phyloP scores from a whole-genome alignment of 495 filamentous ascomycete species.

The Margaritispora aquatica region DNA sequence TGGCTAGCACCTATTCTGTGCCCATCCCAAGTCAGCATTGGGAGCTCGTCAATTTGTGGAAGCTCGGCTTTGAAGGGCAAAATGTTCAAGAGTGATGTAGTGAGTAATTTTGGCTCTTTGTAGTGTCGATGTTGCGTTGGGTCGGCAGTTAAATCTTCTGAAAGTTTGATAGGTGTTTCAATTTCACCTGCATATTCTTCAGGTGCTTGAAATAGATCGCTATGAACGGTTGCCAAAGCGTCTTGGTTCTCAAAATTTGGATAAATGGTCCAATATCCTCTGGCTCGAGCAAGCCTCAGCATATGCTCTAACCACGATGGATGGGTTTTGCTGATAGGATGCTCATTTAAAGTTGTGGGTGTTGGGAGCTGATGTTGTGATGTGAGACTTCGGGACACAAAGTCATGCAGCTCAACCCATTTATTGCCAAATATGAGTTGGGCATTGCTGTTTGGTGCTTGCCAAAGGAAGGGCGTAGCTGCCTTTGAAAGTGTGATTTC shows the following conservation, averaged over 20 bases:
- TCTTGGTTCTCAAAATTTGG: constrained; percentile 48
- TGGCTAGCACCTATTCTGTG: background rate
- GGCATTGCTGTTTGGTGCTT: constrained; percentile 74
- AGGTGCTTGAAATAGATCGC: constrained; percentile 61
- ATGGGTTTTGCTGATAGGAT: constrained; percentile 51
- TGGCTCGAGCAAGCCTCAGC: constrained; percentile 61
- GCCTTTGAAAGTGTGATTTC: constrained; percentile 20
- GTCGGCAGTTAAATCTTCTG: constrained; percentile 20
- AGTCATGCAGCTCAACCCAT: constrained; percentile 75
- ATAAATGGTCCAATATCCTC: constrained; percentile 70
- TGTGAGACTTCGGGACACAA: constrained; percentile 53
- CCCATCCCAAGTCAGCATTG: constrained; percentile 20
- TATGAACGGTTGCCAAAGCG: constrained; percentile 61
- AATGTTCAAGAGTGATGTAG: constrained; percentile 15
- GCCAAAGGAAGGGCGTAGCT: constrained; percentile 62
- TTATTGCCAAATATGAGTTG: constrained; percentile 75
- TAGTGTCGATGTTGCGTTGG: constrained; percentile 17
- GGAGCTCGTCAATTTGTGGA: constrained; percentile 14
- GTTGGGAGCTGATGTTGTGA: constrained; percentile 28
- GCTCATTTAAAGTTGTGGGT: constrained; percentile 31
- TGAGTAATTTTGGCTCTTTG: constrained; percentile 14
- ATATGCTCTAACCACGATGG: constrained; percentile 76
- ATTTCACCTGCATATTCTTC: constrained; percentile 52
- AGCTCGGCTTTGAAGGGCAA: constrained; percentile 14
- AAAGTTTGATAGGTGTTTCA: background rate